Evolutionary conservation across 805 yeast genomes (phyloP).

Genomic region (Saccharomycopsis schoenii): DNA sequence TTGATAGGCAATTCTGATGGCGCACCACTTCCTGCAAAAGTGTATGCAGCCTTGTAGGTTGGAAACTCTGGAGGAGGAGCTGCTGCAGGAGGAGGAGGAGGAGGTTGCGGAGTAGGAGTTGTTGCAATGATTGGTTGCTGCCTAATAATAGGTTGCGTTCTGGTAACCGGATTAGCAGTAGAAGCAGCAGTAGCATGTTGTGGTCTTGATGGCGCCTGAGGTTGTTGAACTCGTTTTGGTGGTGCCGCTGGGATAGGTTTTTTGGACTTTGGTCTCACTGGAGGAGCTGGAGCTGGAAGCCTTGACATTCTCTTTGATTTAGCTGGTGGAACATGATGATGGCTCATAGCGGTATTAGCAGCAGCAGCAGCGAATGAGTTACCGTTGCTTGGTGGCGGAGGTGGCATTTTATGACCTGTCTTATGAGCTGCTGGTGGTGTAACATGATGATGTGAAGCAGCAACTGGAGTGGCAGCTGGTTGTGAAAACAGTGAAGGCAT

Average conservation of each 20-base stretch:
- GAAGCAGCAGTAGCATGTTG: not conserved
- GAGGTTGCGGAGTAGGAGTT: conserved; percentile 36
- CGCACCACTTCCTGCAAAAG: conserved; percentile 77
- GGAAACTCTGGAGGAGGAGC: conserved; percentile 57
- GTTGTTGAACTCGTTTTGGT: conserved; percentile 7
- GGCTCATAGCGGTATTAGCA: not conserved
- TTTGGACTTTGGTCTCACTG: conserved; percentile 21
- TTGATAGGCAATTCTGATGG: conserved; percentile 71
- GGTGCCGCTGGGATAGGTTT: conserved; percentile 31
- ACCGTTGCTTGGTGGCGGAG: conserved; percentile 20
- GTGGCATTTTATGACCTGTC: conserved; percentile 19
- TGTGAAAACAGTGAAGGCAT: conserved; percentile 16
- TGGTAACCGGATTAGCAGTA: conserved; percentile 15
- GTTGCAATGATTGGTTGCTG: conserved; percentile 22
- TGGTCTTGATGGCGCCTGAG: conserved; percentile 3
- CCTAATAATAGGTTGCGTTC: conserved; percentile 19
- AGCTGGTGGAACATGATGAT: conserved; percentile 8
- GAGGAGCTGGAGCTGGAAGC: conserved; percentile 24
- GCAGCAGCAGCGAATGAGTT: conserved; percentile 1
- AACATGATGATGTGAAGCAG: conserved; percentile 22
- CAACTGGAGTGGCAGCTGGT: conserved; percentile 13
- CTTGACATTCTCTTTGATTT: conserved; percentile 12
- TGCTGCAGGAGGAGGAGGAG: conserved; percentile 72
- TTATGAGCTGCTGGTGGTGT: conserved; percentile 15
- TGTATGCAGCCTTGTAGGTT: conserved; percentile 76